Percentiles rank a stretch among this genome's conserved stretches.
phyloP scores from a whole-genome alignment of 805 yeast genomes.

The Spathaspora sp. region DNA sequence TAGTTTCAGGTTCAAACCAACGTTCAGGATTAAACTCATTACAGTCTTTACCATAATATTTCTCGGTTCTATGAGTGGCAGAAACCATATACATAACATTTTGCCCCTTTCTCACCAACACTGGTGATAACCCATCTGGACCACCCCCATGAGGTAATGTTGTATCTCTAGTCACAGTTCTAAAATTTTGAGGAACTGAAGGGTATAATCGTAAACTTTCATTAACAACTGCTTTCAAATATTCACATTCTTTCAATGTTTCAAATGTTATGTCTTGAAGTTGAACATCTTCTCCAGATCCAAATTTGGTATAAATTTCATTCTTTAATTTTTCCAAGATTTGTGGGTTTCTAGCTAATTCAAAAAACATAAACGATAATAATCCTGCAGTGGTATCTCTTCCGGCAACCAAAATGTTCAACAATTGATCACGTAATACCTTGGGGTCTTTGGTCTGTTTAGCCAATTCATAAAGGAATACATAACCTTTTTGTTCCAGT shows the following conservation, averaged over 20 bases:
- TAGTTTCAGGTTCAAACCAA: conserved; percentile 29
- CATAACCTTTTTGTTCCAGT: conserved; percentile 27
- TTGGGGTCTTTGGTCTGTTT: conserved; percentile 34
- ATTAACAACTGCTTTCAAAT: conserved; percentile 32
- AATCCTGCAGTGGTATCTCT: conserved; percentile 43
- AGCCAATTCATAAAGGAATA: conserved; percentile 36
- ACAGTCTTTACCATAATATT: conserved; percentile 32
- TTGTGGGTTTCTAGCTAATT: conserved; percentile 32
- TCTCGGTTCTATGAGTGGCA: conserved; percentile 19
- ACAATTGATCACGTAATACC: conserved; percentile 34
- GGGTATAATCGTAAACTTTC: conserved; percentile 37
- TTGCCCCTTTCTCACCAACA: conserved; percentile 16
- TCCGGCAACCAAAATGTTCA: conserved; percentile 39
- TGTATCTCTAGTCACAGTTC: conserved; percentile 26
- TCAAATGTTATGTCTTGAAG: conserved; percentile 32
- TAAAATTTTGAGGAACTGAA: conserved; percentile 26
- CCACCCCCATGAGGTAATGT: conserved; percentile 34
- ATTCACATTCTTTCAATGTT: conserved; percentile 36
- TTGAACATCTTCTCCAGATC: conserved; percentile 25
- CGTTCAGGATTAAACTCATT: conserved; percentile 34
- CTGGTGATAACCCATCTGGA: conserved; percentile 19
- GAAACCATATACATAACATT: conserved; percentile 17
- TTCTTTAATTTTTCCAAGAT: conserved; percentile 26
- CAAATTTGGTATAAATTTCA: conserved; percentile 28
- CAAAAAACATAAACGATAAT: conserved; percentile 30